Base-by-base conservation (phyloP, 2,329 filamentous ascomycete genomes). In the Harringtonia aguacate region DNA sequence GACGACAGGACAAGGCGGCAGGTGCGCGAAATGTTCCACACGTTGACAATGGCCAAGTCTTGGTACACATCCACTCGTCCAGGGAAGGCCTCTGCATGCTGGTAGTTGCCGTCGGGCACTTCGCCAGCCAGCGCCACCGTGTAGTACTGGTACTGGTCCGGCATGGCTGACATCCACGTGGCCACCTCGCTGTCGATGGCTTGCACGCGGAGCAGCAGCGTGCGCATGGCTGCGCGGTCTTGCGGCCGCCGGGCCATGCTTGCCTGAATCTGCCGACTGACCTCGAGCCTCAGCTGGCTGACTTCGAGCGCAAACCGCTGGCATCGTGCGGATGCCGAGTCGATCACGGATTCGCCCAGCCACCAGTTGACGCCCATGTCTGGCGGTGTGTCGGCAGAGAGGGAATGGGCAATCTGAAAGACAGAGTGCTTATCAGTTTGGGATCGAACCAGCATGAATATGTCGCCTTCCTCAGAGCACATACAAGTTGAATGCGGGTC, bases 401-500 rank as follows among this genome's bases (percentile, higher is more conserved):
- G 61, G 14, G 71, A 69, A 48, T 77, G 72, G 43, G 79, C 72
- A 38, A 75, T 73, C 73, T 75, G 22, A 14, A 31, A 12, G 15
- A 36, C 14, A 8, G 10, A 44, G 50, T 33, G 54, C 46, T 7
- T 4, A 17, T 8, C 21, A 28, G 8, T 8, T 3, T 6, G 4
- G 5, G 7, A 41, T n/a, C 17, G 35, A 38, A 20, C 28, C 10
- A 15, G 28, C 3, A 18, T 24, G n/a, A n/a, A 35, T 6, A 20
- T 4, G 4, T 4, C 42, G 20, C 12, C n/a, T n/a, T n/a, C n/a
- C n/a, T n/a, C n/a, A n/a, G 3, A 21, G n/a, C 8, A 17, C 64
- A 45, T 60, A 77, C 72, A 68, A 79, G 75, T 50, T 80, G 73
- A 3, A 70, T 72, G 44, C 77, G 65, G 12, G 80, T 76, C 4